Percentiles rank a stretch among this genome's conserved stretches.
These are phyloP conservation scores for Physaria fendleri DNA, from an alignment of 345 rosid species.

Conservation along the genomic window DNA sequence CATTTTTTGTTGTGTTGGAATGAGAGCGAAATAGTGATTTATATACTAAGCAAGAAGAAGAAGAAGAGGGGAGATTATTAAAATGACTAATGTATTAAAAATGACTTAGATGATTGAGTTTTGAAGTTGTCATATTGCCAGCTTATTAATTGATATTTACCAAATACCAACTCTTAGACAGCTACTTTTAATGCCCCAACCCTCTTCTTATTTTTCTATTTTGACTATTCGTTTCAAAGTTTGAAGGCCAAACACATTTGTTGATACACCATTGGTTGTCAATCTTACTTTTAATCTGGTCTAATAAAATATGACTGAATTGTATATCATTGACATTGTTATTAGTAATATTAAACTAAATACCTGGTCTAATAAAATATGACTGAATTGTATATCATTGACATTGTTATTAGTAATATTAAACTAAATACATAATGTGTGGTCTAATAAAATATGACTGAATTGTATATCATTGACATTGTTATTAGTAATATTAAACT, in stretches of 20 bases:
- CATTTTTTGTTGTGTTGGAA: slow-evolving; percentile 2
- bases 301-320: neutral
- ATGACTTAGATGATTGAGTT: too few relatives aligned
- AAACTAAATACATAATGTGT: too few relatives aligned
- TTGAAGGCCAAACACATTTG: slow-evolving; percentile 15
- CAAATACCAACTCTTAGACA: slow-evolving; percentile 28
- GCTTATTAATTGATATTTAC: slow-evolving; percentile 19
- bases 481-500: too few relatives aligned
- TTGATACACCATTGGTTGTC: slow-evolving; percentile 10
- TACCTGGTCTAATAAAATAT: neutral
- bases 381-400: too few relatives aligned
- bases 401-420: too few relatives aligned
- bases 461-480: too few relatives aligned
- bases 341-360: too few relatives aligned
- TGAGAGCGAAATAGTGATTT: slow-evolving; percentile 16
- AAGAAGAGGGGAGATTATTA: too few relatives aligned
- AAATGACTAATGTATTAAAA: too few relatives aligned
- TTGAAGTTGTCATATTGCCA: slow-evolving; percentile 26
- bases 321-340: too few relatives aligned
- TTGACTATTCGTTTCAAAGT: slow-evolving; percentile 21
- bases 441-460: neutral
- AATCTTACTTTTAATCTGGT: neutral
- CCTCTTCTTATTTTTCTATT: neutral
- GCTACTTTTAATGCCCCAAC: slow-evolving; percentile 24
- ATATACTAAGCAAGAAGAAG: slow-evolving; percentile 14